Percentiles rank a stretch among this genome's conserved stretches.
Conservation (phyloP, 2,329 filamentous ascomycete genomes). For the Alternaria brassicae region DNA sequence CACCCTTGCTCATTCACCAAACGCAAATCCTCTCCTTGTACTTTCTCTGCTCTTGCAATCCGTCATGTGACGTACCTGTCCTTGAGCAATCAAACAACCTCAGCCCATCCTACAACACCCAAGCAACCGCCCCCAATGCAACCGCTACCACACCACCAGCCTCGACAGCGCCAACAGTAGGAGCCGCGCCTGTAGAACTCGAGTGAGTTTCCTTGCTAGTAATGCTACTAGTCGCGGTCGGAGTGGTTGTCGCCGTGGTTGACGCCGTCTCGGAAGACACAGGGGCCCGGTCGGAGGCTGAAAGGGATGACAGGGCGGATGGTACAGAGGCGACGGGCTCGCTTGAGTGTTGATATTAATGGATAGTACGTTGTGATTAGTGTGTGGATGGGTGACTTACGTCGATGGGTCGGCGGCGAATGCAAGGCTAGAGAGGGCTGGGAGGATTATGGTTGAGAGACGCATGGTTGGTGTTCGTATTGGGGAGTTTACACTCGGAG, state of each 20-base stretch:
- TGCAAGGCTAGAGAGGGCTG: slow-evolving; percentile 4
- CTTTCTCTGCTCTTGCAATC: not conserved
- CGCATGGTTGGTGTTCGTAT: slow-evolving; percentile 8
- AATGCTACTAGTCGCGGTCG: not conserved
- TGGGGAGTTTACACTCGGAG: too few relatives aligned
- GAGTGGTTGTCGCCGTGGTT: not conserved
- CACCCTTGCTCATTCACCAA: not conserved
- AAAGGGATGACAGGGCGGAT: not conserved
- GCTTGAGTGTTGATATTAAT: not conserved
- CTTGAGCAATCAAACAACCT: too few relatives aligned
- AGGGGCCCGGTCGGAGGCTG: too few relatives aligned
- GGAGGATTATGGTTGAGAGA: slow-evolving; percentile 13
- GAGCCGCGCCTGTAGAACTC: slow-evolving; percentile 11
- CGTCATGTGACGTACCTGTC: too few relatives aligned
- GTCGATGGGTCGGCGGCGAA: not conserved
- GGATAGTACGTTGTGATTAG: too few relatives aligned
- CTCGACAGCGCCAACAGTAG: not conserved
- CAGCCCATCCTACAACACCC: slow-evolving; percentile 7
- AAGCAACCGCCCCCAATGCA: slow-evolving; percentile 19
- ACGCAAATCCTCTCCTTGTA: not conserved
- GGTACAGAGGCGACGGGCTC: not conserved
- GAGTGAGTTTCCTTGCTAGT: not conserved
- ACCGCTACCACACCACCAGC: slow-evolving; percentile 9
- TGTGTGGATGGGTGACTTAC: not conserved
- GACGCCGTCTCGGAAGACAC: not conserved